Percentiles rank a stretch among this genome's conserved stretches.
These are phyloP conservation scores for Aspergillus eucalypticola DNA, from an alignment of 2,329 filamentous ascomycete genomes.

Conservation along the genomic window DNA sequence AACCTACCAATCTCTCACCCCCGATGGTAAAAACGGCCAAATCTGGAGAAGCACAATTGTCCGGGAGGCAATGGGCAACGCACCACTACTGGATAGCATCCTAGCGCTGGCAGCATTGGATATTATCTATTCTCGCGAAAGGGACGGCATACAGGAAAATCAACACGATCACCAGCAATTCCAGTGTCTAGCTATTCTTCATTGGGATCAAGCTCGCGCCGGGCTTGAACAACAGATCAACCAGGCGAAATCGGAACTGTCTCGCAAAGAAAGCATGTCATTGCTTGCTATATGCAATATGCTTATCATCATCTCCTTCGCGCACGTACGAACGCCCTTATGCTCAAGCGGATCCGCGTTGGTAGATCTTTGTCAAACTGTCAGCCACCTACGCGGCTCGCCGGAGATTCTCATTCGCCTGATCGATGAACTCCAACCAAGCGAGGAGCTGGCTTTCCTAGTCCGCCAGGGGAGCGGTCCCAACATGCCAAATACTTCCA, in stretches of 20 bases:
- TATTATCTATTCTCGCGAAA: not conserved
- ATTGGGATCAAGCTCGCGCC: constrained; percentile 4
- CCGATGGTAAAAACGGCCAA: constrained; percentile 4
- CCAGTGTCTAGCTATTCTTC: not conserved
- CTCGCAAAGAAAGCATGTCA: not conserved
- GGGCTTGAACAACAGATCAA: not conserved
- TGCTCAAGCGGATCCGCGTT: not conserved
- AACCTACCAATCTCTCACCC: constrained; percentile 1
- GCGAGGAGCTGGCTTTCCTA: not conserved
- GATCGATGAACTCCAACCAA: not conserved
- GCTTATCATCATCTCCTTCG: not conserved
- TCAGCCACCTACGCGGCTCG: not conserved
- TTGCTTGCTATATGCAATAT: not conserved
- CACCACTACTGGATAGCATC: constrained; percentile 8
- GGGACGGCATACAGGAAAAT: not conserved
- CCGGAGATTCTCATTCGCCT: not conserved
- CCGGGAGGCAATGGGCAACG: constrained; percentile 1
- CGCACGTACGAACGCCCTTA: not conserved
- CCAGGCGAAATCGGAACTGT: not conserved
- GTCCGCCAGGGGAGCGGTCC: not conserved
- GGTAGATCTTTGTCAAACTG: not conserved
- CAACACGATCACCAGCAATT: not conserved
- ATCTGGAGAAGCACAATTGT: constrained; percentile 10
- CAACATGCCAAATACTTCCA: not conserved
- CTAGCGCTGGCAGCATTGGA: constrained; percentile 10